Evolutionary conservation across 495 filamentous ascomycete species (phyloP).

Genomic region (Aspergillus haitiensis): DNA sequence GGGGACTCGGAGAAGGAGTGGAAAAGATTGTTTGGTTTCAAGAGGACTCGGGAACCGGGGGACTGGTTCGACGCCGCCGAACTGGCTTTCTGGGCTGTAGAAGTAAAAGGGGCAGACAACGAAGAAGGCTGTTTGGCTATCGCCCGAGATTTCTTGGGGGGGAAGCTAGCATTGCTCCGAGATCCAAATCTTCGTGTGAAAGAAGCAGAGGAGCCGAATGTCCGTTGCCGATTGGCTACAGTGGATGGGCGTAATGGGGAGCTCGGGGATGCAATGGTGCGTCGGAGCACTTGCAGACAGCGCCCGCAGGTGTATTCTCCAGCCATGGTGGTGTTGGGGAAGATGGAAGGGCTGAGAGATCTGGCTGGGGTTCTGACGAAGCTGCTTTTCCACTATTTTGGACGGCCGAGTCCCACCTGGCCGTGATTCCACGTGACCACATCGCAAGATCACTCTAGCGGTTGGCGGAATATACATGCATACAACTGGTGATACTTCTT

Average conservation of each 20-base stretch:
- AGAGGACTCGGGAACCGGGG: conserved; percentile 48
- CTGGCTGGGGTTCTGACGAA: neutral
- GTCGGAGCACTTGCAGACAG: conserved; percentile 42
- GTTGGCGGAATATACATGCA: neutral
- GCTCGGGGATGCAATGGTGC: conserved; percentile 26
- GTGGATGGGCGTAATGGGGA: conserved; percentile 26
- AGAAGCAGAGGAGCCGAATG: conserved; percentile 27
- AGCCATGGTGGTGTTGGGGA: conserved; percentile 34
- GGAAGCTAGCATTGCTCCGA: conserved; percentile 27
- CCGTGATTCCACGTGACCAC: neutral
- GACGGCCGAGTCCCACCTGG: neutral
- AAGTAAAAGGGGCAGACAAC: neutral
- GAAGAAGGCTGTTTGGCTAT: conserved; percentile 20
- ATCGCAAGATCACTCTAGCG: neutral
- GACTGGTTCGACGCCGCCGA: conserved; percentile 29
- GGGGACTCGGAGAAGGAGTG: conserved; percentile 88
- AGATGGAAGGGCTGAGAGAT: neutral
- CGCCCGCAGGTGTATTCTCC: conserved; percentile 45
- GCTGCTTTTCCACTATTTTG: conserved; percentile 2
- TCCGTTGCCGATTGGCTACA: conserved; percentile 28
- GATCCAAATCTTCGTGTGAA: conserved; percentile 38
- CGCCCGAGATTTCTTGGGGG: conserved; percentile 19
- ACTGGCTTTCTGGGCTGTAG: conserved; percentile 29
- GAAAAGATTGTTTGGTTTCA: conserved; percentile 83
- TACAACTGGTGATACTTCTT: neutral